Conservation (phyloP, 148 eudicot species). For the Diospyros lotus region DNA sequence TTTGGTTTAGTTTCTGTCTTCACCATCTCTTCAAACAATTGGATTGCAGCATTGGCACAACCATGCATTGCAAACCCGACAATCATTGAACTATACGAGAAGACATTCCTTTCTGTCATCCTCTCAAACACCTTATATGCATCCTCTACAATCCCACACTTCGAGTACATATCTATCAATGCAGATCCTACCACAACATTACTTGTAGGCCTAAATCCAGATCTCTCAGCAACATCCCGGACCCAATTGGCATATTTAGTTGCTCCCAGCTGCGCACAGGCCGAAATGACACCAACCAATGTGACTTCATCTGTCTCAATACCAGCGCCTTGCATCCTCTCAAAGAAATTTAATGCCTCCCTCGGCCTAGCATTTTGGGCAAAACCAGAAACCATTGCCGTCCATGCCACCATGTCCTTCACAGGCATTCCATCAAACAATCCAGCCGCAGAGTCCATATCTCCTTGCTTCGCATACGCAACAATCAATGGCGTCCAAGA, state of each 20-base stretch:
- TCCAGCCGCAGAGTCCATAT: constrained; percentile 36
- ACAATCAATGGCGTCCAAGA: constrained; percentile 44
- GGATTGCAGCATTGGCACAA: constrained; percentile 36
- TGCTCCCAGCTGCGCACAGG: constrained; percentile 61
- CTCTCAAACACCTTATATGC: constrained; percentile 40
- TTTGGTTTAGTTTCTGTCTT: constrained; percentile 44
- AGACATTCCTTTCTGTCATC: constrained; percentile 42
- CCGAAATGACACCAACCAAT: constrained; percentile 50
- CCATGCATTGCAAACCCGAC: constrained; percentile 54
- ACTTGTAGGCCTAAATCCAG: constrained; percentile 34
- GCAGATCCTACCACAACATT: constrained; percentile 62
- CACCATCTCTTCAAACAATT: constrained; percentile 49
- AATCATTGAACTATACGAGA: constrained; percentile 59
- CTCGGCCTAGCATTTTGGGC: constrained; percentile 46
- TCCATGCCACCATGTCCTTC: constrained; percentile 46
- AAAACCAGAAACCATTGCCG: constrained; percentile 40
- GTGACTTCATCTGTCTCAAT: constrained; percentile 44
- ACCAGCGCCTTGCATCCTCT: constrained; percentile 36
- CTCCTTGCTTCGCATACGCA: constrained; percentile 40
- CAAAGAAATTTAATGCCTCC: constrained; percentile 45
- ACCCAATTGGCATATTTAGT: constrained; percentile 35
- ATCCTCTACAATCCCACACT: constrained; percentile 53
- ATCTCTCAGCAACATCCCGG: constrained; percentile 36
- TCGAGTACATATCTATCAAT: constrained; percentile 55
- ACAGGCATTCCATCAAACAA: constrained; percentile 43